Evolutionary conservation across 208 protist genomes (phyloP), one percentile per base, ranked within the genome.

Genomic region (Leishmania amazonensis): DNA sequence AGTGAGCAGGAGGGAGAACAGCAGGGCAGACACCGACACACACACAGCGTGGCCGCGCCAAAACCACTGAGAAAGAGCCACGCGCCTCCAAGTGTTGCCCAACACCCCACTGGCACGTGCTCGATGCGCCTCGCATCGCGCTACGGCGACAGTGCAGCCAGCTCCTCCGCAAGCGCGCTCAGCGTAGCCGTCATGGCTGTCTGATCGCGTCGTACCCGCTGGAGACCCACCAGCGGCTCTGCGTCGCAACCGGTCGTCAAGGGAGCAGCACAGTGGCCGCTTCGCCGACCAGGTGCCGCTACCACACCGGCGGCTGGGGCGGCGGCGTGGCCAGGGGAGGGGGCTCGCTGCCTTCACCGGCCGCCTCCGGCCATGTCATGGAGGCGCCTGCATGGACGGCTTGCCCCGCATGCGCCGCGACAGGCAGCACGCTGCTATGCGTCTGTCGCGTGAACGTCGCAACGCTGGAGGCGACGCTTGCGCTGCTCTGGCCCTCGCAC

Each of bases 171-270:
- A 42, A 85, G 45, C 4, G 31, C 5, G 2, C 64, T 65, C 38
- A 85, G 57, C 47, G 82, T 64, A 0, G 40, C 73, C 62, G 73
- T 49, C 78, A 85, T 82, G 35, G 78, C 77, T 1, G 72, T 73
- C 68, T 85, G 82, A 74, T 81, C 82, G 8, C 71, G 42, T 5
- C 72, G 82, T 0, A 85, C 82, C 15, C 53, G 58, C 21, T 47
- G n/a, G 28, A 85, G 75, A 42, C 82, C 82, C 49, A 54, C 78
- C 21, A 79, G 68, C 51, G n/a, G 67, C 38, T 24, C 62, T 35
- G n/a, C 11, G 40, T 28, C 15, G 24, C 28, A 24, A 76, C 45
- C 67, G 9, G 15, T 1, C 28, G 51, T n/a, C 51, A 64, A 1
- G 54, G 21, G 13, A 45, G 49, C 47, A 35, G 21, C n/a, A 3